Conservation (phyloP, 2,329 filamentous ascomycete genomes). For the Fusarium sp. region DNA sequence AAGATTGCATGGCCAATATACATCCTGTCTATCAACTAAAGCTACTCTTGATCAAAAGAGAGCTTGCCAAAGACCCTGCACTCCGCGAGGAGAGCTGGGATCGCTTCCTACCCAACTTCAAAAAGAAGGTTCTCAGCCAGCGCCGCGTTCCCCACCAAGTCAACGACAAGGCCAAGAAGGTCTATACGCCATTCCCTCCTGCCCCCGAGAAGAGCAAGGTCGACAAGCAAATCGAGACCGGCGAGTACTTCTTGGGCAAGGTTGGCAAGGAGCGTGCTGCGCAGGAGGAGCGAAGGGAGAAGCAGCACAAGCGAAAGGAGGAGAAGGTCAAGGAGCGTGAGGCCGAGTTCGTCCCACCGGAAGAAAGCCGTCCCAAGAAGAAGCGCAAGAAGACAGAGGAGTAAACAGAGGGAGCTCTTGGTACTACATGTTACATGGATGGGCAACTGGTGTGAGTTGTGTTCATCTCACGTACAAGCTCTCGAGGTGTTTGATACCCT, state of each 20-base stretch:
- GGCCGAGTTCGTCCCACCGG: conserved; percentile 87
- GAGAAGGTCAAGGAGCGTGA: conserved; percentile 89
- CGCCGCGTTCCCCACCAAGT: conserved; percentile 85
- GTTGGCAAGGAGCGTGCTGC: conserved; percentile 88
- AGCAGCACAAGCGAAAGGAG: conserved; percentile 87
- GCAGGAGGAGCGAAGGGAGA: conserved; percentile 84
- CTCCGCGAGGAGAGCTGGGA: conserved; percentile 94
- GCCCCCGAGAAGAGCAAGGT: conserved; percentile 99
- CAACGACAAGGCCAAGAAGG: conserved; percentile 93
- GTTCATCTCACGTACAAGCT: conserved; percentile 34
- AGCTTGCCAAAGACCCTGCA: conserved; percentile 89
- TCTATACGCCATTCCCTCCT: conserved; percentile 97
- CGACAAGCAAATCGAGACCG: conserved; percentile 96
- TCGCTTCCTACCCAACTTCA: conserved; percentile 96
- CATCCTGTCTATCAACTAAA: conserved; percentile 88
- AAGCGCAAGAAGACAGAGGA: conserved; percentile 70
- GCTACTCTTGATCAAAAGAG: conserved; percentile 92
- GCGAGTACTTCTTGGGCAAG: conserved; percentile 96
- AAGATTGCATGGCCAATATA: conserved; percentile 97
- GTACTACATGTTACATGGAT: conserved; percentile 32
- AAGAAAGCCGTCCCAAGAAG: conserved; percentile 77
- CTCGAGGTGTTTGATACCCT: conserved; percentile 50
- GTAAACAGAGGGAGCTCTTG: conserved; percentile 39
- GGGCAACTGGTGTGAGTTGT: conserved; percentile 43
- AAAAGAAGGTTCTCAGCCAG: conserved; percentile 90